These are phyloP conservation scores for Tetrahymena malaccensis DNA, from an alignment of 73 alveolate species.

Conservation along the genomic window DNA sequence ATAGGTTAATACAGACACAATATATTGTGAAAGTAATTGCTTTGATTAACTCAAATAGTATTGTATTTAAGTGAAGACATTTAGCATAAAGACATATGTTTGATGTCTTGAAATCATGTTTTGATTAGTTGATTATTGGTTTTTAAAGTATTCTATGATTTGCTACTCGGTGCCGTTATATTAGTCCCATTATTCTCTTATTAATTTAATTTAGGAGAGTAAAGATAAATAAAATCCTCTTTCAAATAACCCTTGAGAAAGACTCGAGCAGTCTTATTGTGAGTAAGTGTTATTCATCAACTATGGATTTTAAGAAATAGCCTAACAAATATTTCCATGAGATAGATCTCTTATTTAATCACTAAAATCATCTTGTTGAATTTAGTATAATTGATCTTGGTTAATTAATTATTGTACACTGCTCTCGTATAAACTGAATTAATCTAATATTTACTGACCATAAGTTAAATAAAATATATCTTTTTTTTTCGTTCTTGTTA, in stretches of 20 bases:
- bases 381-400: background rate
- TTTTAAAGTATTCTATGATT: background rate
- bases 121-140: background rate
- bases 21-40: background rate
- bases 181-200: background rate
- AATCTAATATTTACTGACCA: background rate
- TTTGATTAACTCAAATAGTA: background rate
- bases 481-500: background rate
- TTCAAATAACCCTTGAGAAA: background rate
- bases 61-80: background rate
- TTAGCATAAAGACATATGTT: background rate
- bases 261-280: background rate
- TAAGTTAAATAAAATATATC: background rate
- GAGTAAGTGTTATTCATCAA: background rate
- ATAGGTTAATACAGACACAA: background rate
- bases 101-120: background rate
- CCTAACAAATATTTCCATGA: background rate
- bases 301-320: background rate
- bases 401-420: background rate
- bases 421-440: background rate
- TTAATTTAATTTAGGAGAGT: background rate
- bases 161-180: background rate
- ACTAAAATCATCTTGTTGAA: background rate
- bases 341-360: background rate
- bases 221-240: background rate